Percentiles rank a stretch among this genome's conserved stretches.
Conservation (phyloP, 129 eudicot genomes). For the Tanacetum coccineum region DNA sequence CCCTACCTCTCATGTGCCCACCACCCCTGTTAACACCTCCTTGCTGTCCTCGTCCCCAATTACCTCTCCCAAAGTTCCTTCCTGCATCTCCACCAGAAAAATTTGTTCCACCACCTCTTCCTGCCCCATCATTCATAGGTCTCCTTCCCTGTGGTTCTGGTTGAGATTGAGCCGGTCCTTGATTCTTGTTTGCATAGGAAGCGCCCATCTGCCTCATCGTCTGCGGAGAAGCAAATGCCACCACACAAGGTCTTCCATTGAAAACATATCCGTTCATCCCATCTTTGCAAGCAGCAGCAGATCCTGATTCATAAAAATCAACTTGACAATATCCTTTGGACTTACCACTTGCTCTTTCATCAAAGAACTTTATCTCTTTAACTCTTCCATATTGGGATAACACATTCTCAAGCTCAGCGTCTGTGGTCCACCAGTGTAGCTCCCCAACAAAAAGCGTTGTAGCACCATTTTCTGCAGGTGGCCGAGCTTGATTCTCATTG, state of each 20-base stretch:
- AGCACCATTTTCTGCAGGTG: constrained; percentile 58
- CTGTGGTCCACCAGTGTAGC: constrained; percentile 98
- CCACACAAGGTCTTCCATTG: constrained; percentile 91
- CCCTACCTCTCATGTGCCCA: constrained; percentile 69
- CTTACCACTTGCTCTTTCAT: constrained; percentile 95
- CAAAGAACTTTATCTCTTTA: constrained; percentile 88
- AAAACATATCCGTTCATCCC: constrained; percentile 83
- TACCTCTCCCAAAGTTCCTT: constrained; percentile 76
- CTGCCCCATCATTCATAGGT: constrained; percentile 60
- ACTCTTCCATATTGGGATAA: constrained; percentile 81
- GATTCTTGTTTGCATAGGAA: constrained; percentile 61
- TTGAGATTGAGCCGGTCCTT: constrained; percentile 65
- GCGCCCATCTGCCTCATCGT: constrained; percentile 85
- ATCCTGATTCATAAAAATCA: constrained; percentile 62
- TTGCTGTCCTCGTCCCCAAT: constrained; percentile 65
- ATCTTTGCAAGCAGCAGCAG: constrained; percentile 88
- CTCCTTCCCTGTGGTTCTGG: constrained; percentile 67
- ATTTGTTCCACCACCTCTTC: constrained; percentile 73
- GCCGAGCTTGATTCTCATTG: constrained; percentile 46
- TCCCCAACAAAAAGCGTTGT: constrained; percentile 91
- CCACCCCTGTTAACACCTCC: constrained; percentile 49
- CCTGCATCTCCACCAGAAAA: constrained; percentile 69
- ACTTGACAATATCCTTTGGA: constrained; percentile 98
- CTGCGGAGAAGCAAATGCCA: constrained; percentile 89
- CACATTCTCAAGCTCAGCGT: constrained; percentile 89